Evolutionary conservation across 2,329 filamentous ascomycete species (phyloP), one percentile per base, ranked within the genome.

Genomic region (Xylariaceae sp.): DNA sequence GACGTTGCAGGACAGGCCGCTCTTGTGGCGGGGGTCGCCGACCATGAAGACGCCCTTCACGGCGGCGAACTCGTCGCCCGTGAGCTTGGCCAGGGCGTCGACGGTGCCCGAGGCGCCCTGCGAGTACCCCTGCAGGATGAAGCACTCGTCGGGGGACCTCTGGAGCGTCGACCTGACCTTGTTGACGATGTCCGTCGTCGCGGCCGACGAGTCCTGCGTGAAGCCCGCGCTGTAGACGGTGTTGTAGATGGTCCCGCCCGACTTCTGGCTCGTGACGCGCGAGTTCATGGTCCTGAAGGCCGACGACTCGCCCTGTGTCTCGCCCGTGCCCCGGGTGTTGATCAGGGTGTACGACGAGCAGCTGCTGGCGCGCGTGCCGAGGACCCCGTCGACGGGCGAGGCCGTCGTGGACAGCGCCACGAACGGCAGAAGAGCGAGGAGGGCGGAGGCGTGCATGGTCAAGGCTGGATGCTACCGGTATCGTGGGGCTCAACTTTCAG

Each of bases 21-120:
- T 28, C 27, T 33, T 32, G 12, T 31, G 38, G 4, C 33, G 11
- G 7, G 35, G 38, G 12, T 40, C 19, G 9, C 38, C 35, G 13
- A 38, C 36, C 14, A 40, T 19, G 32, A 40, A 40, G n/a, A 40
- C 29, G 5, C 38, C 38, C 29, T 38, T 40, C 10, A 40, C 35
- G 5, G 35, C 35, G 16, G 37, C 29, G 21, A 38, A 38, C 29
- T 21, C 25, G 5, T 23, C 29, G 24, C 35, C 29, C 15, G 32
- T 33, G 31, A 40, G 16, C 15, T 19, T 11, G 1, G 35, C 17
- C 10, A 40, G n/a, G 10, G 35, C 35, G n/a, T 38, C 29, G 8
- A 38, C 35, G 7, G 38, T 33, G 19, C 22, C 35, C 6, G 38
- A 25, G 7, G 35, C 35, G 14, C 35, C 38, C 18, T 41, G 38